Evolutionary conservation across 768 basidiomycete genomes (phyloP), one percentile per base, ranked within the genome.

Genomic region (Hericium coralloides): DNA sequence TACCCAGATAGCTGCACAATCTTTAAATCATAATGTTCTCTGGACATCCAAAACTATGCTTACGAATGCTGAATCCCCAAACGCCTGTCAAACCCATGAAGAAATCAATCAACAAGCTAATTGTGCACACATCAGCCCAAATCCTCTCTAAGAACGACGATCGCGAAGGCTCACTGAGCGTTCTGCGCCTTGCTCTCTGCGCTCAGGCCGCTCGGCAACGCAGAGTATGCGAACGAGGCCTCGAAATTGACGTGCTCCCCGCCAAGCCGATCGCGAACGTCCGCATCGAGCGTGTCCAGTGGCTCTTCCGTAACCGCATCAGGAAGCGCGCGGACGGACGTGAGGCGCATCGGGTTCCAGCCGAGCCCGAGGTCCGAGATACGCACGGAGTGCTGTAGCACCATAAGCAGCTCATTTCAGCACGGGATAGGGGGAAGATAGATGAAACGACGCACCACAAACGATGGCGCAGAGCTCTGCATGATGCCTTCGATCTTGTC

Each of bases 341-440:
- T 76, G 63, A 92, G 80, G 12, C 86, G 79, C 18, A 89, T 69
- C 0, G 88, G 79, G 65, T 87, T 85, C 1, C 76, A 74, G 9
- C 88, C 85, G 59, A 85, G 79, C 0, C 84, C 84, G 22, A 91
- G 69, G 66, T 90, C 87, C 12, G 81, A 79, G 51, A 92, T 81
- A 14, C 85, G 79, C 36, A 92, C 86, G 3, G 84, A 78, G 41
- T 77, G 71, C 69, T 70, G 41, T 12, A 49, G 12, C 12, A 25
- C 26, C 8, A 31, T 10, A 2, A n/a, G 3, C 26, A 22, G 12
- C 25, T 18, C 20, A 51, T 26, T 31, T 20, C 17, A 1, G 12
- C 4, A 74, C 71, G 63, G 67, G 31, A 31, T n/a, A 31, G 31
- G 31, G 1, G 10, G 10, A 31, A 31, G 8, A 31, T 59, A 48